Conservation (phyloP, 306 rosid genomes). For the Ochetophila trinervis region DNA sequence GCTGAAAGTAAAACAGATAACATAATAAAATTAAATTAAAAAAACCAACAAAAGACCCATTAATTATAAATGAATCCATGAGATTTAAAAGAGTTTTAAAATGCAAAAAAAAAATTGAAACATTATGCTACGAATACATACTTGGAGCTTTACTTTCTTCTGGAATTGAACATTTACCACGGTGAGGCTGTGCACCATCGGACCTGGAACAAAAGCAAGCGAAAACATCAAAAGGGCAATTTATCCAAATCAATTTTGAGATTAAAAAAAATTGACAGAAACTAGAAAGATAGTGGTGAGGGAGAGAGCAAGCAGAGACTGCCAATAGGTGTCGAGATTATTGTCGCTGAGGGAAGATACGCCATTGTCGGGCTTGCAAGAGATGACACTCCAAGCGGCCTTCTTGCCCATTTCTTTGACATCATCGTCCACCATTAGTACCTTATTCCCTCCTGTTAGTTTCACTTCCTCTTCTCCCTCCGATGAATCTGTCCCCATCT, state of each 20-base stretch:
- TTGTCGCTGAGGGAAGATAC: slow-evolving; percentile 77
- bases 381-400: slow-evolving; percentile 95
- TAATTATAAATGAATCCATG: neutral
- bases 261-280: neutral
- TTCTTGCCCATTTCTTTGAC: slow-evolving; percentile 87
- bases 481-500: slow-evolving; percentile 85
- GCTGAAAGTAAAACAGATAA: neutral
- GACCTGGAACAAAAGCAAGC: slow-evolving; percentile 65
- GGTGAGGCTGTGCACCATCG: slow-evolving; percentile 91
- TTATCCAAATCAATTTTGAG: neutral
- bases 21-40: neutral
- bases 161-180: slow-evolving; percentile 90
- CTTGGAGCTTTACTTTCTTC: slow-evolving; percentile 83
- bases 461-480: slow-evolving; percentile 88
- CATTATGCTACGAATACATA: slow-evolving; percentile 13
- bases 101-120: neutral
- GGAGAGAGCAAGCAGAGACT: slow-evolving; percentile 33
- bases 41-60: neutral
- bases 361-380: slow-evolving; percentile 92
- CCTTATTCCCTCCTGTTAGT: slow-evolving; percentile 54
- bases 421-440: slow-evolving; percentile 51
- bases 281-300: slow-evolving; percentile 3
- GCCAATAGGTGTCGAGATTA: slow-evolving; percentile 86
- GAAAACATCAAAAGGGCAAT: neutral
- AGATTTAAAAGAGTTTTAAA: neutral